Conservation (phyloP, 2,329 filamentous ascomycete genomes). For the Colletotrichum higginsianum region DNA sequence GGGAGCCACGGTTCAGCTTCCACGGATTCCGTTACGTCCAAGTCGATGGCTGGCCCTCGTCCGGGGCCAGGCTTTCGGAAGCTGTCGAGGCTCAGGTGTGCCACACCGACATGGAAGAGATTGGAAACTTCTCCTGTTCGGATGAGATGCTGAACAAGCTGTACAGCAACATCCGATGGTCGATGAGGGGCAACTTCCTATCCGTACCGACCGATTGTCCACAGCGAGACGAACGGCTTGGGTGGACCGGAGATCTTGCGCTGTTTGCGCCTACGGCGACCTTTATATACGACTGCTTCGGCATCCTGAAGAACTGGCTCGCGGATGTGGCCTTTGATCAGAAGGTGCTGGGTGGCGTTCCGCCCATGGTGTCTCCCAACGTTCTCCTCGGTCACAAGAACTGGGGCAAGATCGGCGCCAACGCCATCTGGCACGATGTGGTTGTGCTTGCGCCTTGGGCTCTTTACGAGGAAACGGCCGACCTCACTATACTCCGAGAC, state of each 20-base stretch:
- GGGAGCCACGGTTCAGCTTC: slow-evolving; percentile 65
- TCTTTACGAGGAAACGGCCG: slow-evolving; percentile 56
- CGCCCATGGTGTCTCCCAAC: no score
- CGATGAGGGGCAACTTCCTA: slow-evolving; percentile 72
- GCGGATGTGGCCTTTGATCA: slow-evolving; percentile 57
- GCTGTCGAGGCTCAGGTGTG: slow-evolving; percentile 54
- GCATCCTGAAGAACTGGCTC: slow-evolving; percentile 66
- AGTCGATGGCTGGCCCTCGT: slow-evolving; percentile 59
- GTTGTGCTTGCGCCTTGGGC: slow-evolving; percentile 58
- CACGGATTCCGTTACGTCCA: slow-evolving; percentile 68
- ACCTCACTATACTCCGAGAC: slow-evolving; percentile 52
- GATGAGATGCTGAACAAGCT: slow-evolving; percentile 66
- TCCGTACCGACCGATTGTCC: slow-evolving; percentile 72
- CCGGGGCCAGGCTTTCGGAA: slow-evolving; percentile 42
- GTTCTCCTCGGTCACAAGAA: no score
- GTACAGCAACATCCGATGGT: slow-evolving; percentile 69
- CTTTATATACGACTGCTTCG: slow-evolving; percentile 67
- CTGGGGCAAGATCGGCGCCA: no score
- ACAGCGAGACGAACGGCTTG: slow-evolving; percentile 68
- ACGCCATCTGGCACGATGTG: slow-evolving; percentile 58
- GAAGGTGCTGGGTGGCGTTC: no score
- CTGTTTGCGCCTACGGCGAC: slow-evolving; percentile 65
- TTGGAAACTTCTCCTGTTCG: slow-evolving; percentile 67
- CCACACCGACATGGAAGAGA: slow-evolving; percentile 67
- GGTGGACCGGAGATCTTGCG: slow-evolving; percentile 69